Evolutionary conservation across 257 asterid genomes (phyloP).

Genomic region (Linderniella brevidens): DNA sequence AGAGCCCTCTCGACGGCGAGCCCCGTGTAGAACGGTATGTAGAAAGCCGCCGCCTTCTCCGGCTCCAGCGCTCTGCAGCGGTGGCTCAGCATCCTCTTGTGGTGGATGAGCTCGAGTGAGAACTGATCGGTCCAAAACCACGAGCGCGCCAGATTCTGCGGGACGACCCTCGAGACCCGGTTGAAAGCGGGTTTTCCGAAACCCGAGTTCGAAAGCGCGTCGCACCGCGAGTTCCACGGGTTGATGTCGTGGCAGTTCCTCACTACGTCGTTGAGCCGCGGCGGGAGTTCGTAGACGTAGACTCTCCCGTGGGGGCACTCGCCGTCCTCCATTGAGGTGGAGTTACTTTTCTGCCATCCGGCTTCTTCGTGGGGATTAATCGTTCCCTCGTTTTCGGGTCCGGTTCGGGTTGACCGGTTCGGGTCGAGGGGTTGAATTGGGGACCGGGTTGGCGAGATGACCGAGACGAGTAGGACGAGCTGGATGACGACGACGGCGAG

Average conservation of each 20-base stretch:
- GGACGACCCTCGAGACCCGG: conserved; percentile 18
- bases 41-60: conserved; percentile 41
- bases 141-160: conserved; percentile 19
- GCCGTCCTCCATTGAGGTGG: background rate
- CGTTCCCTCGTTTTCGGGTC: conserved; percentile 8
- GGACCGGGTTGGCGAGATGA: conserved; percentile 22
- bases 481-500: conserved; percentile 33
- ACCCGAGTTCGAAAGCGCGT: conserved; percentile 47
- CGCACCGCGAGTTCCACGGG: conserved; percentile 60
- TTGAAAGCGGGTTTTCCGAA: conserved; percentile 34
- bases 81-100: conserved; percentile 41
- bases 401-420: conserved; percentile 6
- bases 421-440: conserved; percentile 20
- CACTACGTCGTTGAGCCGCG: conserved; percentile 32
- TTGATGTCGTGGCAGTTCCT: conserved; percentile 30
- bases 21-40: conserved; percentile 50
- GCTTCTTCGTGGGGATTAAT: background rate
- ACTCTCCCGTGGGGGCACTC: conserved; percentile 36
- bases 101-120: conserved; percentile 42
- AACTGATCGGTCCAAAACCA: conserved; percentile 83
- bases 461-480: conserved; percentile 37
- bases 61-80: conserved; percentile 36
- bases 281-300: conserved; percentile 37
- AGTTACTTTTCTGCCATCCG: background rate
- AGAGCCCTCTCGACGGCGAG: conserved; percentile 29